Base-by-base conservation (phyloP, 1,284 basidiomycete genomes). In the Meira nashicola region DNA sequence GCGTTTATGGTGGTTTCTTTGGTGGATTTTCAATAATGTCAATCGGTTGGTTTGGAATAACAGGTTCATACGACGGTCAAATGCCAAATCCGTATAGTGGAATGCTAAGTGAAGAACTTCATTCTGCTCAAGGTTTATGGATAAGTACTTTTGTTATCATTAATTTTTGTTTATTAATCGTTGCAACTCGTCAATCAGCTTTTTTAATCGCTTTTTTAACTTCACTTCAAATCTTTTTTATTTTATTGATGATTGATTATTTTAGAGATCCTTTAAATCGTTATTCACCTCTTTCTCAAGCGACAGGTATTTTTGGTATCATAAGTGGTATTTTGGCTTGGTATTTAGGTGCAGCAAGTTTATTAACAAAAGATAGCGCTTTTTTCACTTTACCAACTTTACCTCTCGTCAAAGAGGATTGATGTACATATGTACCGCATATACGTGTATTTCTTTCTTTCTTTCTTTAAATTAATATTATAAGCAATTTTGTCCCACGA, bases 141-240 rank as follows among this genome's bases (percentile, higher is more conserved):
- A 19, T 50, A 4, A 50, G 48, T 23, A 50, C 48, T 3, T 50
- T 50, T 28, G 48, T 50, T 3, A 50, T 50, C 9, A n/a, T 50
- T 7, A 38, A 15, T 38, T 15, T 23, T 38, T 17, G 3, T 3
- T 23, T 50, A 15, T 50, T 50, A 9, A 15, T 50, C 23, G 48
- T 23, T 38, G 48, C 48, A 15, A 50, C 48, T 39, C 48, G 23
- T 50, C 48, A 50, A 50, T 50, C 48, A 6, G 48, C n/a, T 9
- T n/a, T 38, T 23, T 9, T 50, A 9, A 39, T 50, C 4, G 48
- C 23, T 3, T 50, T 50, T 12, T 28, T 50, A 7, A 38, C 23
- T 17, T 4, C 4, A 3, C 4, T 38, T 15, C 4, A 50, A 38
- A 12, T 50, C 9, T 50, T 50, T 28, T 50, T 50, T 12, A 50